Base-by-base conservation (phyloP, 371 early-diverging fungal species). In the Neoconidiobolus thromboides region DNA sequence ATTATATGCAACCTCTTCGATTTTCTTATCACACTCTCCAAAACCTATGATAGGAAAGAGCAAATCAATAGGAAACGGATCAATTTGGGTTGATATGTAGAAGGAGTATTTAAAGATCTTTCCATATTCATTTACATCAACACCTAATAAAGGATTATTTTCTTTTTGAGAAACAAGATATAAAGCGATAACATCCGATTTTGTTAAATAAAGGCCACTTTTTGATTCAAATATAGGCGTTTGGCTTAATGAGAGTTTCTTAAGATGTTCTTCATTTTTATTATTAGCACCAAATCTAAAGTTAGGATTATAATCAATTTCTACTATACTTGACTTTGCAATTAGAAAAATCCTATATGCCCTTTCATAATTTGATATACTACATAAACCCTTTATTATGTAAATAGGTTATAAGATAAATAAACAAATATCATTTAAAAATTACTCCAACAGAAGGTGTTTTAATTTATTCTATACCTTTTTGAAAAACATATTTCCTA, bases 61-160 rank as follows among this genome's bases (percentile, higher is more conserved):
- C 5, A 54, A 38, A 36, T 54, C 41, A 9, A 54, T 9, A 5
- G 37, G 4, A 36, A 9, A 5, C 5, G 54, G 9, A 3, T 12
- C 3, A 39, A 39, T 6, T 41, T 37, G 41, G 6, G 75, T 79
- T 68, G 91, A 89, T 62, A 83, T 74, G 61, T 85, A 79, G 63
- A 83, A 73, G 63, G 84, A 61, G 71, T 72, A 91, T 69, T 89
- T 89, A 64, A 83, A 75, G 69, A 93, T 81, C 69, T 75, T 66
- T 50, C 87, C 82, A 62, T 76, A 74, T 71, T 93, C 89, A 68
- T 78, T 76, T 63, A 73, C 69, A 69, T 71, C 72, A 57, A 66
- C 67, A 60, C 87, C 90, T 54, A 86, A 68, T 42, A 89, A 74
- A 51, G 70, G 61, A 44, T 78, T 73, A 62, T 74, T 71, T 46